Base-by-base conservation (phyloP, 2,329 filamentous ascomycete species). In the Shiraia sp. region DNA sequence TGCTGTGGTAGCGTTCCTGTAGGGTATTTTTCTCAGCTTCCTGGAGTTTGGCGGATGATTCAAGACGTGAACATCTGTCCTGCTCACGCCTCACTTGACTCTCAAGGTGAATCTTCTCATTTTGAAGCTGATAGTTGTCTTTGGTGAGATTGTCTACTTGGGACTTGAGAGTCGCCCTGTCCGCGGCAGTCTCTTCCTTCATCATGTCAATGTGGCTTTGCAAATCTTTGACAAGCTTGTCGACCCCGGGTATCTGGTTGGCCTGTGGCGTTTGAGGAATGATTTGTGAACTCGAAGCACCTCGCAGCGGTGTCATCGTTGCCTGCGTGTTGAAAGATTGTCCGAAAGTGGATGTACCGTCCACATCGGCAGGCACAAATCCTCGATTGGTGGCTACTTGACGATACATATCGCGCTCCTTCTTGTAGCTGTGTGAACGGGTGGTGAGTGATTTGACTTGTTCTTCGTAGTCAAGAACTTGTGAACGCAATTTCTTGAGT, bases 371-470 rank as follows among this genome's bases (percentile, higher is more conserved):
- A 66, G 72, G 84, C 69, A 79, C 44, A 43, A 83, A 80, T 13
- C 83, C 82, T 43, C 83, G 79, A 49, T 93, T 88, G 54, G 92
- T 88, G 22, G 96, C 80, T 76, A 97, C 91, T 37, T 91, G 90
- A 15, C 92, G 85, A 84, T 96, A 97, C 82, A 96, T 96, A 65
- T 99, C 92, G 49, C 93, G 86, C 72, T 99, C 93, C 59, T 90
- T 89, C 65, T 93, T 90, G 68, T 95, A 96, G 67, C 89, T 95
- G 74, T 96, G 89, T 51, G 90, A 88, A 42, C 91, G 88, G 22
- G 87, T 83, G 30, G 87, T 83, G 53, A 96, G 85, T 10, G 87
- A 87, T 54, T 86, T 82, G 37, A 95, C 82, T 65, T 96, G 90
- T 51, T 96, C 92, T 44, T 89, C 84, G 68, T 85, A 92, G 68